Conservation (phyloP, 495 filamentous ascomycete species). For the Wilcoxina mikolae region DNA sequence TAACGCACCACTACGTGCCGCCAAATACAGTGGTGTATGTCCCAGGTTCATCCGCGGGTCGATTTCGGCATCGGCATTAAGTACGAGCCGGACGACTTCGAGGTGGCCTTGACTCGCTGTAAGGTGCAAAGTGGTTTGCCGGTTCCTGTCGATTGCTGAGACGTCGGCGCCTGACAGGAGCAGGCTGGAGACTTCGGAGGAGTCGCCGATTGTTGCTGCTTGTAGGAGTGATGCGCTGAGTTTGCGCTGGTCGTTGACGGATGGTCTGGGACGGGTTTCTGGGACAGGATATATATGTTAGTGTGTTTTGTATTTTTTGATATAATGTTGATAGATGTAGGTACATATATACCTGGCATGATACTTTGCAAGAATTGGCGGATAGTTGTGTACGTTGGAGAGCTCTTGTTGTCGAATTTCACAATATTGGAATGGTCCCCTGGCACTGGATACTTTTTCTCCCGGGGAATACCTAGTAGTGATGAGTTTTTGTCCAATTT, state of each 20-base stretch:
- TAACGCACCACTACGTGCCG: background rate
- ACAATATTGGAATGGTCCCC: constrained; percentile 8
- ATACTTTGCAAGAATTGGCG: background rate
- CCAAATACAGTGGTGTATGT: background rate
- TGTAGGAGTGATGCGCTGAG: background rate
- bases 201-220: background rate
- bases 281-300: background rate
- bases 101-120: background rate
- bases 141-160: background rate
- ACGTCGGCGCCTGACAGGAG: background rate
- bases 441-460: background rate
- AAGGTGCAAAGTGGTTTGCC: background rate
- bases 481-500: background rate
- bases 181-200: background rate
- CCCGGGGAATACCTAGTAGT: background rate
- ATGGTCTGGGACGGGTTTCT: background rate
- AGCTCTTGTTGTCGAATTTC: constrained; percentile 1
- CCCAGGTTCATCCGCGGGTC: background rate
- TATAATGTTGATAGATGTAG: background rate
- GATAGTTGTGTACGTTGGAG: background rate
- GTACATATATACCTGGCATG: background rate
- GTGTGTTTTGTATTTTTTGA: background rate
- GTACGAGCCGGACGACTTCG: background rate
- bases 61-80: background rate
- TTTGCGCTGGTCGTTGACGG: background rate